Percentiles rank a stretch among this genome's conserved stretches.
Conservation (phyloP, 345 rosid species). For the Turnera subulata region DNA sequence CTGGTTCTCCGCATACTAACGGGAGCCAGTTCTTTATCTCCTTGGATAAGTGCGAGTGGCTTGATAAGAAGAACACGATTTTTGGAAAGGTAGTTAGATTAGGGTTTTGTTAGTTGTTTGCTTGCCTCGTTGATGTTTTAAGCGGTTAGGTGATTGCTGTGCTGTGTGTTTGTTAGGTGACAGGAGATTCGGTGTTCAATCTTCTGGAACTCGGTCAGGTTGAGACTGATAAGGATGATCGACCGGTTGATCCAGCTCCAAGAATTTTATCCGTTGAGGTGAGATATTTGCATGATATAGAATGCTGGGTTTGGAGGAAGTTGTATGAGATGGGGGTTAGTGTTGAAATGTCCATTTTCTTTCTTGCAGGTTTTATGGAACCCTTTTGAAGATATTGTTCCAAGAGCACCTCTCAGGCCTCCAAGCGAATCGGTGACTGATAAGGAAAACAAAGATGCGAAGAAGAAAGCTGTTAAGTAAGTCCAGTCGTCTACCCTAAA, state of each 20-base stretch:
- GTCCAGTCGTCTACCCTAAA: conserved; percentile 11
- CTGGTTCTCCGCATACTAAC: conserved; percentile 71
- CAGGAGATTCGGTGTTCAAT: conserved; percentile 85
- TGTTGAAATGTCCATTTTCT: neutral
- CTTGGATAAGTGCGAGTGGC: conserved; percentile 92
- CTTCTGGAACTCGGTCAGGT: conserved; percentile 71
- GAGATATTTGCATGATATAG: neutral
- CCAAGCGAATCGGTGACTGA: conserved; percentile 31
- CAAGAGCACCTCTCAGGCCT: conserved; percentile 42
- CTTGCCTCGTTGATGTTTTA: too few relatives aligned
- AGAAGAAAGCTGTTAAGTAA: conserved; percentile 77
- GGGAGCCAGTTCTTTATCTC: conserved; percentile 94
- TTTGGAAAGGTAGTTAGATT: conserved; percentile 66
- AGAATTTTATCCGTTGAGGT: conserved; percentile 79
- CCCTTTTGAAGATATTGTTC: conserved; percentile 94
- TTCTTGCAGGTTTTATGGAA: conserved; percentile 76
- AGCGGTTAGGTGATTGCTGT: neutral
- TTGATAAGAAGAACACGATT: conserved; percentile 74
- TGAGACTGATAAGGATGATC: conserved; percentile 68
- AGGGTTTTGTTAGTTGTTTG: neutral
- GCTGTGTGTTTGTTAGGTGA: conserved; percentile 42
- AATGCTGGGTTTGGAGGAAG: neutral
- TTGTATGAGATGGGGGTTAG: neutral
- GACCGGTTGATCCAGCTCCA: conserved; percentile 78
- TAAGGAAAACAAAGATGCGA: conserved; percentile 48